Evolutionary conservation across 306 rosid genomes (phyloP).

Genomic region (Canavalia ensiformis): DNA sequence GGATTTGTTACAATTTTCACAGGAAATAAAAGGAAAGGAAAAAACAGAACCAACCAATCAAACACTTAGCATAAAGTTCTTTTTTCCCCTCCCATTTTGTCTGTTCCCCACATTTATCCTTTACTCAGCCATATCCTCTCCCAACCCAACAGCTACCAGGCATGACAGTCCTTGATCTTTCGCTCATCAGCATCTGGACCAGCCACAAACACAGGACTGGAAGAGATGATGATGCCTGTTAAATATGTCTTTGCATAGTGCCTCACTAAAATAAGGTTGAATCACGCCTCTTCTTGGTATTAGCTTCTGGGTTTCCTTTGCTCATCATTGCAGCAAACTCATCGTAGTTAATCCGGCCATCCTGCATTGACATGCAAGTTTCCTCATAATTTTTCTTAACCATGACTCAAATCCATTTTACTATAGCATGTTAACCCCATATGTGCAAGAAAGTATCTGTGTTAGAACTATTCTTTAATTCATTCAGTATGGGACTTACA

Average conservation of each 20-base stretch:
- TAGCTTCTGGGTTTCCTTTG: slow-evolving; percentile 79
- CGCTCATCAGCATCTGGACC: slow-evolving; percentile 39
- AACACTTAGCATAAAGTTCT: slow-evolving; percentile 32
- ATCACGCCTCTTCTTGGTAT: slow-evolving; percentile 81
- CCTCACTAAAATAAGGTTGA: slow-evolving; percentile 34
- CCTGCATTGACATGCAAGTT: slow-evolving; percentile 58
- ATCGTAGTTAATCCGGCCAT: slow-evolving; percentile 92
- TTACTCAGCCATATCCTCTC: slow-evolving; percentile 34
- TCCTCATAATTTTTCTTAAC: not conserved
- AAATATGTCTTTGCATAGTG: not conserved
- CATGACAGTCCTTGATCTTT: slow-evolving; percentile 12
- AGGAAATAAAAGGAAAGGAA: slow-evolving; percentile 6
- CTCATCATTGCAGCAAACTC: slow-evolving; percentile 98
- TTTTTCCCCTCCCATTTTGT: slow-evolving; percentile 7
- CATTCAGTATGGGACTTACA: slow-evolving; percentile 55
- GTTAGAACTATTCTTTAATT: not conserved
- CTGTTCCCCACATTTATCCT: slow-evolving; percentile 44
- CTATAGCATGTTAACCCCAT: not conserved
- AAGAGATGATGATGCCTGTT: slow-evolving; percentile 24
- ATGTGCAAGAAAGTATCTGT: not conserved
- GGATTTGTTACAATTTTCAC: slow-evolving; percentile 30
- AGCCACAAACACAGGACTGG: slow-evolving; percentile 11
- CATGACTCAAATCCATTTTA: not conserved
- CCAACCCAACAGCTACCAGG: slow-evolving; percentile 43
- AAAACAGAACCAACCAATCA: slow-evolving; percentile 31